Evolutionary conservation across 2,329 filamentous ascomycete genomes (phyloP).

Genomic region (Hymenoscyphus fructigenus): DNA sequence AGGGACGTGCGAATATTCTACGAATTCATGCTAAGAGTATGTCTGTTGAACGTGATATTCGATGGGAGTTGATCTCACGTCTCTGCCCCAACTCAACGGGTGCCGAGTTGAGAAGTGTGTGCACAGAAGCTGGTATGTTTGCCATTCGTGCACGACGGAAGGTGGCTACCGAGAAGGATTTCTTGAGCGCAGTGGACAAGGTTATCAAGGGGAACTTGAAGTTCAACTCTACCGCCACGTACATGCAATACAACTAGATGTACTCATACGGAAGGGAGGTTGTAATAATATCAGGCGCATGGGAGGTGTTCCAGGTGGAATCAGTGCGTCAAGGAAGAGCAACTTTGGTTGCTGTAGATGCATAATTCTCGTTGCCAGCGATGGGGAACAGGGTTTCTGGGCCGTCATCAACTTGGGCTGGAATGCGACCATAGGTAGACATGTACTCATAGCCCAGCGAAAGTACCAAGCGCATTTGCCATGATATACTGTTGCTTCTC

Average conservation of each 20-base stretch:
- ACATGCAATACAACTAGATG: conserved; percentile 96
- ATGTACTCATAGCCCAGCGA: background rate
- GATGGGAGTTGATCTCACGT: conserved; percentile 97
- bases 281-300: conserved; percentile 36
- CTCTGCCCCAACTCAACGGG: conserved; percentile 97
- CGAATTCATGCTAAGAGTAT: conserved; percentile 99
- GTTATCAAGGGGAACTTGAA: conserved; percentile 99
- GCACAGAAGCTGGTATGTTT: conserved; percentile 98
- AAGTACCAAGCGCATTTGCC: too few relatives aligned
- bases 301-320: conserved; percentile 35
- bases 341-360: background rate
- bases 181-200: conserved; percentile 96
- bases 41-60: conserved; percentile 97
- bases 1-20: conserved; percentile 95
- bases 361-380: background rate
- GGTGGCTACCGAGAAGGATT: conserved; percentile 98
- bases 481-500: too few relatives aligned
- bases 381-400: background rate
- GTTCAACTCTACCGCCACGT: conserved; percentile 97
- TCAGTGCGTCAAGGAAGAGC: conserved; percentile 23
- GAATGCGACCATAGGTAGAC: background rate
- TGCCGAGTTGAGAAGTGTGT: conserved; percentile 92
- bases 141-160: conserved; percentile 92
- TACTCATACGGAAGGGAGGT: conserved; percentile 21
- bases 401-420: background rate